phyloP scores from a whole-genome alignment of 2,329 filamentous ascomycete species.

The Arachnopeziza araneosa region DNA sequence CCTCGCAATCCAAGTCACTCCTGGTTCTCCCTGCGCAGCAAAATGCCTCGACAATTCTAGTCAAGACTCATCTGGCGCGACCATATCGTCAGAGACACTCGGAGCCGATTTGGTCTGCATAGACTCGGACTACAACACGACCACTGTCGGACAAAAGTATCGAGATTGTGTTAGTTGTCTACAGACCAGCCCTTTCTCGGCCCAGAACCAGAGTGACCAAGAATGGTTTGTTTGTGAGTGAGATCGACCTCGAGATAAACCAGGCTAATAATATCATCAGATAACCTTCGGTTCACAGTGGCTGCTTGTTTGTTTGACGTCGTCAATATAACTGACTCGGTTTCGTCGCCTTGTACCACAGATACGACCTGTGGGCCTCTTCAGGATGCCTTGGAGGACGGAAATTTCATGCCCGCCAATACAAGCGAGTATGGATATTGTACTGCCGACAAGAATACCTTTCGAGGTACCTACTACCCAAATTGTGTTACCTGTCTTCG shows the following conservation, averaged over 20 bases:
- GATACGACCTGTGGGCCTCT: constrained; percentile 21
- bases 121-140: constrained; percentile 21
- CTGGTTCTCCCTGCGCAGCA: constrained; percentile 45
- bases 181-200: constrained; percentile 23
- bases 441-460: constrained; percentile 14
- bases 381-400: constrained; percentile 19
- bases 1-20: constrained; percentile 41
- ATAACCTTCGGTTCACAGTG: constrained; percentile 28
- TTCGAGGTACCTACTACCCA: constrained; percentile 16
- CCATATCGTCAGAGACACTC: constrained; percentile 36
- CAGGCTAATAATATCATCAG: constrained; percentile 9
- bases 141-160: constrained; percentile 22
- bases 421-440: constrained; percentile 26
- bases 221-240: constrained; percentile 28
- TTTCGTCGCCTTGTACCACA: constrained; percentile 23
- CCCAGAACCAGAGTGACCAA: constrained; percentile 23
- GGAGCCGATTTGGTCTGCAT: constrained; percentile 38
- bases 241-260: not conserved
- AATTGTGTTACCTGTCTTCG: constrained; percentile 19
- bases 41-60: constrained; percentile 39
- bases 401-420: constrained; percentile 17
- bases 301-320: constrained; percentile 25
- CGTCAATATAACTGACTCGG: constrained; percentile 19
- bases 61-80: constrained; percentile 31
- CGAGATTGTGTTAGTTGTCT: constrained; percentile 27